Evolutionary conservation across 306 rosid genomes (phyloP).

Genomic region (Vigna trinervia): DNA sequence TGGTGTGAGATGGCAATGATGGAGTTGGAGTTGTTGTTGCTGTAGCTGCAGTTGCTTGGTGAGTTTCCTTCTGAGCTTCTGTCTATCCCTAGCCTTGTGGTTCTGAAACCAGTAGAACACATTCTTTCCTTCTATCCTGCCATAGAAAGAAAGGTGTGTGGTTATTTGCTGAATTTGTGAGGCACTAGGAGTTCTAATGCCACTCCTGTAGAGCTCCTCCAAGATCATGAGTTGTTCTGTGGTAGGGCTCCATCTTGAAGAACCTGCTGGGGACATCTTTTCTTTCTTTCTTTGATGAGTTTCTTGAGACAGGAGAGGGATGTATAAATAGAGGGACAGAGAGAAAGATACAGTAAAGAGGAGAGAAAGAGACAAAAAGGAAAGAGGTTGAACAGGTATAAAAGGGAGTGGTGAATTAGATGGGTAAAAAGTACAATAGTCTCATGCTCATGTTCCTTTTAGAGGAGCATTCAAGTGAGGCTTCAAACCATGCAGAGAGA

Average conservation of each 20-base stretch:
- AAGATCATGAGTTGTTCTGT: slow-evolving; percentile 91
- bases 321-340: slow-evolving; percentile 60
- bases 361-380: slow-evolving; percentile 61
- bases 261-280: slow-evolving; percentile 66
- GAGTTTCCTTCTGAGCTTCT: slow-evolving; percentile 81
- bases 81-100: slow-evolving; percentile 95
- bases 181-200: slow-evolving; percentile 85
- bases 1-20: slow-evolving; percentile 48
- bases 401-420: slow-evolving; percentile 45
- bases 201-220: slow-evolving; percentile 83
- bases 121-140: slow-evolving; percentile 90
- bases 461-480: slow-evolving; percentile 68
- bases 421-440: slow-evolving; percentile 52
- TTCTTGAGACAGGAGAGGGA: slow-evolving; percentile 36
- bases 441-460: slow-evolving; percentile 66
- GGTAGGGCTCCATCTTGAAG: slow-evolving; percentile 93
- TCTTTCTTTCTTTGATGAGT: background rate
- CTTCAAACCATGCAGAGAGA: slow-evolving; percentile 51
- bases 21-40: slow-evolving; percentile 49
- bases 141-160: slow-evolving; percentile 83
- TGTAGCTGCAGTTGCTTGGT: slow-evolving; percentile 77
- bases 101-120: slow-evolving; percentile 98
- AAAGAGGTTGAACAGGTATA: slow-evolving; percentile 44
- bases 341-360: slow-evolving; percentile 58
- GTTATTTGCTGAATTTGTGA: slow-evolving; percentile 90